Conservation (phyloP, 2,329 filamentous ascomycete species). For the Colletotrichum plurivorum region DNA sequence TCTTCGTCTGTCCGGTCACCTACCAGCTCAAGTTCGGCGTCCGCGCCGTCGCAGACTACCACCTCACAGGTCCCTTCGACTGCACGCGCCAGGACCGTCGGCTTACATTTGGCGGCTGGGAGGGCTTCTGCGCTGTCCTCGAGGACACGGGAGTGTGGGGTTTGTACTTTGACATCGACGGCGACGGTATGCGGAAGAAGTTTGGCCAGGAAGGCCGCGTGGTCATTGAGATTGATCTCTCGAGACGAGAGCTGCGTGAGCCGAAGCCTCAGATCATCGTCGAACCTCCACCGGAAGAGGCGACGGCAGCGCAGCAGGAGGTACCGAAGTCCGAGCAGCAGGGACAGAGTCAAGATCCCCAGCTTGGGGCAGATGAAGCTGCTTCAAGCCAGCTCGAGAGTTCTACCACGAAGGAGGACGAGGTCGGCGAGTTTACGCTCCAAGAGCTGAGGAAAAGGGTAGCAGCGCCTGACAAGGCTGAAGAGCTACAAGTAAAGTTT, state of each 20-base stretch:
- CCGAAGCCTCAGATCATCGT: constrained; percentile 9
- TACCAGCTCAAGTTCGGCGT: constrained; percentile 63
- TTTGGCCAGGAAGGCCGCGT: constrained; percentile 59
- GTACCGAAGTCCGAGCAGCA: neutral
- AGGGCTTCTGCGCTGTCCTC: constrained; percentile 62
- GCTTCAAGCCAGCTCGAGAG: no score
- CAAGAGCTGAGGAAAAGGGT: no score
- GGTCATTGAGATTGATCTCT: constrained; percentile 69
- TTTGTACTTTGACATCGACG: constrained; percentile 63
- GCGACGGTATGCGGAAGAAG: constrained; percentile 58
- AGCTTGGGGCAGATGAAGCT: neutral
- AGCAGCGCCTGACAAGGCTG: neutral
- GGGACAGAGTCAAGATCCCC: neutral
- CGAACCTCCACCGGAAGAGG: neutral
- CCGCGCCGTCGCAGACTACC: constrained; percentile 56
- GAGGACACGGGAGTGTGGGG: constrained; percentile 60
- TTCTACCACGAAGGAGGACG: no score
- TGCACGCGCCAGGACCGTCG: constrained; percentile 67
- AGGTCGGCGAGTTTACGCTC: no score
- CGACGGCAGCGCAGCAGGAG: neutral
- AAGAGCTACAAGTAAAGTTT: neutral
- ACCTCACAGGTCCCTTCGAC: constrained; percentile 64
- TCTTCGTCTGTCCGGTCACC: constrained; percentile 61
- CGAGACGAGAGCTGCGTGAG: constrained; percentile 61
- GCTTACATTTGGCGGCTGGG: constrained; percentile 64